These are phyloP conservation scores for Monilinia aucupariae DNA, from an alignment of 2,329 filamentous ascomycete genomes.

Conservation along the genomic window DNA sequence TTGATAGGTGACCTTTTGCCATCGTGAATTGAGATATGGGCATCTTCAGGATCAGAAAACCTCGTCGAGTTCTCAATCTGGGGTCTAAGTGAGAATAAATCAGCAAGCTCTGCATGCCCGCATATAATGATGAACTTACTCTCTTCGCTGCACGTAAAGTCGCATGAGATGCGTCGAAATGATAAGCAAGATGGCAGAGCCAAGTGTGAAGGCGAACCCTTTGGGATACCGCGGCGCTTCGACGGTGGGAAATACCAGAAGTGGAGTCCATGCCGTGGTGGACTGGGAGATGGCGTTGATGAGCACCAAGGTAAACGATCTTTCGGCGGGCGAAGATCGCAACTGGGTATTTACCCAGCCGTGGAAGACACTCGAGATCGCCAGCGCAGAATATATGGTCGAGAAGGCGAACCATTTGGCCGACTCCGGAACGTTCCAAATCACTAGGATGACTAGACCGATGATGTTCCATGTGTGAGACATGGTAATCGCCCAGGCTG, in stretches of 20 bases:
- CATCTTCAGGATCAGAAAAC: background rate
- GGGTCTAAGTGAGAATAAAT: background rate
- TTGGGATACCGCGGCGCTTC: background rate
- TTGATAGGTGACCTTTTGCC: background rate
- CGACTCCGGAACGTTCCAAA: constrained; percentile 52
- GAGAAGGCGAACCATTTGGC: constrained; percentile 49
- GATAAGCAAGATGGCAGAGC: background rate
- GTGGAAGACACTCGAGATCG: constrained; percentile 43
- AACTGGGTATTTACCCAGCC: constrained; percentile 44
- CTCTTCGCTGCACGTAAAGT: background rate
- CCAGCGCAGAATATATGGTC: constrained; percentile 39
- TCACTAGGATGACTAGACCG: constrained; percentile 45
- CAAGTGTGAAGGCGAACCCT: background rate
- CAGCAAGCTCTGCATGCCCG: background rate
- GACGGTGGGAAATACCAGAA: background rate
- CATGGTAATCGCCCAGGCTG: constrained; percentile 50
- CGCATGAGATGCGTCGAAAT: background rate
- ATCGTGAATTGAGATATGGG: background rate
- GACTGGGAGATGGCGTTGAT: constrained; percentile 42
- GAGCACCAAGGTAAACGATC: constrained; percentile 40
- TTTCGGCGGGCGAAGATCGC: constrained; percentile 36
- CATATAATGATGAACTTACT: background rate
- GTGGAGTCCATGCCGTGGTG: constrained; percentile 24
- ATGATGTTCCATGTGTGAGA: constrained; percentile 40
- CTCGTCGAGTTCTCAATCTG: background rate